Evolutionary conservation across 768 basidiomycete genomes (phyloP).

Genomic region (Hygrophorus russula): DNA sequence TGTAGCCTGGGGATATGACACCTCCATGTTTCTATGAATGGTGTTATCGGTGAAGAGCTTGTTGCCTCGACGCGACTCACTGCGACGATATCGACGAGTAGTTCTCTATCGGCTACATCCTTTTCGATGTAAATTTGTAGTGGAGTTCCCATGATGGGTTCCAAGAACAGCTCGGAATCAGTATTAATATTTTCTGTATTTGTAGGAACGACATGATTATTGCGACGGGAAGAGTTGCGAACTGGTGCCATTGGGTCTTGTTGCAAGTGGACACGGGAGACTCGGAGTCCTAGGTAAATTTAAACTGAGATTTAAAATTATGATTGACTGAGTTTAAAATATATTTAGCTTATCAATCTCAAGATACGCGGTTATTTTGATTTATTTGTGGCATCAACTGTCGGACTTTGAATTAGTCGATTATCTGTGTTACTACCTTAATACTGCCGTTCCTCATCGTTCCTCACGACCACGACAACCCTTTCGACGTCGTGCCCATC

Average conservation of each 20-base stretch:
- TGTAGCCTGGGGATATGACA: conserved; percentile 61
- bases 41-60: not conserved
- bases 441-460: conserved; percentile 1
- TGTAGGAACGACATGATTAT: conserved; percentile 25
- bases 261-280: conserved; percentile 1
- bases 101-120: conserved; percentile 62
- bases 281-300: too few relatives aligned
- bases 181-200: conserved; percentile 19
- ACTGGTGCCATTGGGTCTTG: conserved; percentile 80
- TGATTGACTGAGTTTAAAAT: too few relatives aligned
- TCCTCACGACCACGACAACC: not conserved
- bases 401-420: not conserved
- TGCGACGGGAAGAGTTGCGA: conserved; percentile 45
- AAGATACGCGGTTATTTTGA: not conserved
- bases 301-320: too few relatives aligned
- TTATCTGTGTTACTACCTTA: not conserved
- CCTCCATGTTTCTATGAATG: conserved; percentile 66
- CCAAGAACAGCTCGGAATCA: conserved; percentile 53
- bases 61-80: conserved; percentile 40
- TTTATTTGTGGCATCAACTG: not conserved
- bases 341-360: too few relatives aligned
- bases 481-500: not conserved
- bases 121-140: conserved; percentile 71
- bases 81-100: conserved; percentile 49
- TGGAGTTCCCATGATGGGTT: conserved; percentile 73